Evolutionary conservation across 345 rosid genomes (phyloP).

Genomic region (Lumnitzera littorea): DNA sequence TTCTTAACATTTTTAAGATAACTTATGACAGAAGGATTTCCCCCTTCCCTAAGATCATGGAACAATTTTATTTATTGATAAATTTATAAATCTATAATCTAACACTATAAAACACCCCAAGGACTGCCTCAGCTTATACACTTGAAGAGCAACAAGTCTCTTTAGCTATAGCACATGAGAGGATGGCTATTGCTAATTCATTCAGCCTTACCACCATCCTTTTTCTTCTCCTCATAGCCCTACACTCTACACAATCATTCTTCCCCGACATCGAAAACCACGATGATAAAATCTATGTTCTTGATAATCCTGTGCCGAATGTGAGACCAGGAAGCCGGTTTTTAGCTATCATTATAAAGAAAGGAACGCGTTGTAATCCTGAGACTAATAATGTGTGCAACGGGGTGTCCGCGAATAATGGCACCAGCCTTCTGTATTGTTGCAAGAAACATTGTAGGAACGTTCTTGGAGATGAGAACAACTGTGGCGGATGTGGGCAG

Average conservation of each 20-base stretch:
- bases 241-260: conserved; percentile 6
- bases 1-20: no score
- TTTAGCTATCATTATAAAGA: conserved; percentile 23
- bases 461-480: conserved; percentile 41
- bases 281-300: conserved; percentile 22
- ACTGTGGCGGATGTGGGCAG: conserved; percentile 50
- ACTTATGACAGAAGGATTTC: no score
- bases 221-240: conserved; percentile 3
- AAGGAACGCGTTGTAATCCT: conserved; percentile 35
- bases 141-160: no score
- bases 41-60: no score
- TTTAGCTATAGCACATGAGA: no score
- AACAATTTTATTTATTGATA: no score
- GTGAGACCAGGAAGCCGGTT: conserved; percentile 27
- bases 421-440: conserved; percentile 50
- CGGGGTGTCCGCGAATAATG: conserved; percentile 49
- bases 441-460: conserved; percentile 73
- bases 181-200: conserved; percentile 11
- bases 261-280: conserved; percentile 12
- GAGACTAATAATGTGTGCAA: conserved; percentile 33
- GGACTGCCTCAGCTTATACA: no score
- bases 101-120: no score
- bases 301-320: conserved; percentile 19
- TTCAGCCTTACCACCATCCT: conserved; percentile 21
- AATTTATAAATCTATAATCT: no score